These are phyloP conservation scores for Elsinoe necatrix DNA, from an alignment of 2,329 filamentous ascomycete genomes.

Conservation along the genomic window DNA sequence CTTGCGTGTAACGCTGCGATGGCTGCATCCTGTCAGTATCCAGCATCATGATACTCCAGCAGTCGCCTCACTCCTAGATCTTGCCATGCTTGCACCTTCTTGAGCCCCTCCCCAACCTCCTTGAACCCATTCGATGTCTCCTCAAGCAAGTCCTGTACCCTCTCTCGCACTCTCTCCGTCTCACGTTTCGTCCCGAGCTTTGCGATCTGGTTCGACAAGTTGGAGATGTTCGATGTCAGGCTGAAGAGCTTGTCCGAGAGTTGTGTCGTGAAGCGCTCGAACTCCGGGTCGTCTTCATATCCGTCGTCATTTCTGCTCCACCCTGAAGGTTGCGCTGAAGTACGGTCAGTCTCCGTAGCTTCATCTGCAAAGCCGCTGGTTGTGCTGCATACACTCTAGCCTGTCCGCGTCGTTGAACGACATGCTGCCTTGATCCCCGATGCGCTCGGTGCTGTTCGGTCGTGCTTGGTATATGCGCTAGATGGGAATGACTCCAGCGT, in stretches of 20 bases:
- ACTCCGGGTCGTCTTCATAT: slow-evolving; percentile 89
- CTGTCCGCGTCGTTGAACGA: slow-evolving; percentile 22
- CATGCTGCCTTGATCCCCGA: slow-evolving; percentile 16
- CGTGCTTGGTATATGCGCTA: too few species aligned
- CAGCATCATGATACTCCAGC: background rate
- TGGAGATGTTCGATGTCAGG: slow-evolving; percentile 78
- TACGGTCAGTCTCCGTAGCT: background rate
- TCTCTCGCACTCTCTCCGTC: slow-evolving; percentile 80
- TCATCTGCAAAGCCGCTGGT: background rate
- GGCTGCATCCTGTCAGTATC: slow-evolving; percentile 48
- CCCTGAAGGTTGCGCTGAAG: slow-evolving; percentile 53
- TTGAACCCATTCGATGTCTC: slow-evolving; percentile 83
- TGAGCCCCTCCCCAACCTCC: slow-evolving; percentile 85
- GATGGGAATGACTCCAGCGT: too few species aligned
- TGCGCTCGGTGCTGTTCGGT: background rate
- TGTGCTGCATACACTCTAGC: slow-evolving; percentile 20
- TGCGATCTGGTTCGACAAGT: slow-evolving; percentile 73
- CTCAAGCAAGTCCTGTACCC: slow-evolving; percentile 78
- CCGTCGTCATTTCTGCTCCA: slow-evolving; percentile 61
- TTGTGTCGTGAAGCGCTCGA: slow-evolving; percentile 70
- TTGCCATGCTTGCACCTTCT: slow-evolving; percentile 71
- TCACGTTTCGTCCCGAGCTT: slow-evolving; percentile 85
- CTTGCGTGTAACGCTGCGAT: slow-evolving; percentile 91
- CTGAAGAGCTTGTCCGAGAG: slow-evolving; percentile 85
- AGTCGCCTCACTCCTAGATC: slow-evolving; percentile 56